Evolutionary conservation across 805 yeast species (phyloP).

Genomic region (Saccharomycopsis babjevae): DNA sequence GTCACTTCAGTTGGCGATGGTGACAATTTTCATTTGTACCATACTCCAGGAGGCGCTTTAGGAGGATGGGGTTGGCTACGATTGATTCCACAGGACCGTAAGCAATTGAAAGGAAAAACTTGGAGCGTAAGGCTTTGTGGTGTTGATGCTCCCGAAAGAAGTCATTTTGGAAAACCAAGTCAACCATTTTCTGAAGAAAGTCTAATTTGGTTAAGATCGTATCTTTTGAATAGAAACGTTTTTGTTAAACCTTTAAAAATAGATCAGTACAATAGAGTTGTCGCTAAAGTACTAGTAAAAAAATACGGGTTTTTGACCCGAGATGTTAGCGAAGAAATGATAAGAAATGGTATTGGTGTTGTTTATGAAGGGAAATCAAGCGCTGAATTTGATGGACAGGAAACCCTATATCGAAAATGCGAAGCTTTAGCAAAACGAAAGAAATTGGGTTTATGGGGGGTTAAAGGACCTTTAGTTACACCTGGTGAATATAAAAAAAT

Average conservation of each 20-base stretch:
- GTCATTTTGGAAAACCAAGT: constrained; percentile 89
- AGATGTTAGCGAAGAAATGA: constrained; percentile 84
- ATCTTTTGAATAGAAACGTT: constrained; percentile 55
- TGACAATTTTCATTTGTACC: constrained; percentile 86
- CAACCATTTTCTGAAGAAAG: constrained; percentile 87
- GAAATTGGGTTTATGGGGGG: constrained; percentile 62
- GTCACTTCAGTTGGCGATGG: constrained; percentile 94
- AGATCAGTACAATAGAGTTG: constrained; percentile 87
- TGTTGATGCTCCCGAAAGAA: constrained; percentile 92
- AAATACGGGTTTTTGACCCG: constrained; percentile 45
- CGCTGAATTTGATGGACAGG: constrained; percentile 80
- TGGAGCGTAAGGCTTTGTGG: constrained; percentile 80
- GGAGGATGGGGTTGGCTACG: constrained; percentile 95
- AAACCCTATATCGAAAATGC: constrained; percentile 43
- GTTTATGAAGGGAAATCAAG: constrained; percentile 77
- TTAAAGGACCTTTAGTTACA: constrained; percentile 40
- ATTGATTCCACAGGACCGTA: constrained; percentile 25
- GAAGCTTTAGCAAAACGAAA: constrained; percentile 51
- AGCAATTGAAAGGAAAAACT: constrained; percentile 45
- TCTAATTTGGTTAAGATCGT: constrained; percentile 58
- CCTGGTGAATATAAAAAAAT: constrained; percentile 72
- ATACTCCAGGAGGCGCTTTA: constrained; percentile 81
- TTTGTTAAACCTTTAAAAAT: constrained; percentile 68
- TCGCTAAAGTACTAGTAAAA: constrained; percentile 57
- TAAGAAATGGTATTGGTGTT: constrained; percentile 70